These are phyloP conservation scores for Zarea fungicola DNA, from an alignment of 2,329 filamentous ascomycete species.

Conservation along the genomic window DNA sequence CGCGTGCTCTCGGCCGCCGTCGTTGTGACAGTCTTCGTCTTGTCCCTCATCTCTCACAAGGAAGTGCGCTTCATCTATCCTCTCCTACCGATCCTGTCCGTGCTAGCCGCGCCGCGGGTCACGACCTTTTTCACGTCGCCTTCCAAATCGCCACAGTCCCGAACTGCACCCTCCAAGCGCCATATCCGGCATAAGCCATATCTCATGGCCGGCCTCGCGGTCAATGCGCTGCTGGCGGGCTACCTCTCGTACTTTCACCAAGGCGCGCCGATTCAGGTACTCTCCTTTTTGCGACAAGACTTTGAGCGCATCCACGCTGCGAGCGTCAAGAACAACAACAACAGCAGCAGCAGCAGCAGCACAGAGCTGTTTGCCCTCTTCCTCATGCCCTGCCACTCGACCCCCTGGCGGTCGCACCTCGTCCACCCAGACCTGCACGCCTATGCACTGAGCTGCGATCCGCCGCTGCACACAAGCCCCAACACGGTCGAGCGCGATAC, in stretches of 20 bases:
- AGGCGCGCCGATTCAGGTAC: conserved; percentile 68
- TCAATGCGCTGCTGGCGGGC: conserved; percentile 66
- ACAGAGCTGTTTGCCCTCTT: conserved; percentile 66
- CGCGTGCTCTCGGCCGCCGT: conserved; percentile 50
- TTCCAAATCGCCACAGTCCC: conserved; percentile 23
- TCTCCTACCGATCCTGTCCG: conserved; percentile 77
- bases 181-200: conserved; percentile 48
- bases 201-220: conserved; percentile 52
- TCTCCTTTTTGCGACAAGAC: conserved; percentile 68
- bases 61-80: conserved; percentile 97
- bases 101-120: conserved; percentile 67
- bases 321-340: conserved; percentile 18
- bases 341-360: conserved; percentile 16
- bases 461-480: conserved; percentile 64
- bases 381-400: conserved; percentile 93
- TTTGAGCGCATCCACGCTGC: conserved; percentile 55
- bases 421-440: conserved; percentile 69
- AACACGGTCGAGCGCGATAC: conserved; percentile 52
- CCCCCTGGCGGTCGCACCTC: conserved; percentile 88
- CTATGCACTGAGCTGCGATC: conserved; percentile 86
- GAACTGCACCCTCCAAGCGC: conserved; percentile 21
- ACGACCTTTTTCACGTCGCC: conserved; percentile 56
- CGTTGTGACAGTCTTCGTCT: conserved; percentile 51
- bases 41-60: conserved; percentile 87
- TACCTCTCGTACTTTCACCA: conserved; percentile 78